Base-by-base conservation (phyloP, 345 rosid species). In the Gossypium herbaceum region DNA sequence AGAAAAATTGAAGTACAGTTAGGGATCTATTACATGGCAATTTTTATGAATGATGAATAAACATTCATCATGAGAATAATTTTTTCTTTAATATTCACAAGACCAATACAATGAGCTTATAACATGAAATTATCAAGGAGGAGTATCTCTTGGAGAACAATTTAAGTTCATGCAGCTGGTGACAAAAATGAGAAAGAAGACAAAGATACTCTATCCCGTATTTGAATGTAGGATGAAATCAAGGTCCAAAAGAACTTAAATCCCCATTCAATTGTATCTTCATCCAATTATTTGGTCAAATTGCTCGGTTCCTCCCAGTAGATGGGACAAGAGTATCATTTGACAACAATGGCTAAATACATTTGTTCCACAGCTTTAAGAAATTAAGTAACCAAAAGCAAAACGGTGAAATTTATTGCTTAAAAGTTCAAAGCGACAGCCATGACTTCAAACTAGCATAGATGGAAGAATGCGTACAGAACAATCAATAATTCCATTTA, bases 231-330 rank as follows among this genome's bases (percentile, higher is more conserved):
- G 55, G n/a, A 24, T 2, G 41, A 12, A 4, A 67, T 47, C 39
- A 22, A 67, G 71, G 71, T 47, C 55, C 11, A 12, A 22, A 67
- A 67, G 27, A 67, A 13, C 56, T 24, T 20, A 67, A 67, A 47
- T 16, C 34, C 71, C 56, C 13, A 47, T 67, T 7, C 19, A 7
- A 67, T 10, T 66, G 7, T 12, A 19, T 60, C 64, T 6, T 17
- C 10, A 17, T 34, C 68, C n/a, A 8, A 2, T 19, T 43, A 43
- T 19, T 65, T 44, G 55, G 34, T 13, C 71, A 22, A 48, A 22
- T 51, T 69, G 22, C 15, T 50, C 12, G 12, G 24, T 69, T 69
- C 45, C 47, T 69, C 15, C 41, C 59, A 27, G 20, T 29, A 69
- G 19, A 9, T 27, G 43, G 34, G 57, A 24, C 19, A 24, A 47